Conservation (phyloP, 2,329 filamentous ascomycete species). For the Sarocladium kiliense region DNA sequence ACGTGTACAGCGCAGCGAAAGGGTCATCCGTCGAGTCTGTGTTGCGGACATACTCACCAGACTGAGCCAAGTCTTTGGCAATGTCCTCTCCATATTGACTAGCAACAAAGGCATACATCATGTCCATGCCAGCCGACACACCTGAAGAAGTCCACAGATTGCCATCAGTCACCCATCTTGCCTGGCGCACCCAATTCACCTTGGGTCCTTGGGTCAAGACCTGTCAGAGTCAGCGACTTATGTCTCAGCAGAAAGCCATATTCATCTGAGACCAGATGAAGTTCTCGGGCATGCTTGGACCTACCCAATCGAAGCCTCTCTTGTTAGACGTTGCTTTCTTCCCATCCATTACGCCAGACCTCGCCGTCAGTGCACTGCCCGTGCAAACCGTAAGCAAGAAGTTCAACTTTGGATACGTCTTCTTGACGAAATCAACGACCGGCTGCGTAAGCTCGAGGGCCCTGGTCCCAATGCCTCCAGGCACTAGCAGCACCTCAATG, state of each 20-base stretch:
- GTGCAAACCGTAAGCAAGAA: slow-evolving; percentile 60
- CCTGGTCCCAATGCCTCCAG: slow-evolving; percentile 30
- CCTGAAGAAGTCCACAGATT: slow-evolving; percentile 60
- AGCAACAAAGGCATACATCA: slow-evolving; percentile 25
- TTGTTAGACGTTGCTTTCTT: slow-evolving; percentile 59
- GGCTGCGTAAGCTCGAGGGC: slow-evolving; percentile 16
- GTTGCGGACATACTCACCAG: slow-evolving; percentile 54
- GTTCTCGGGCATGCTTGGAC: neutral
- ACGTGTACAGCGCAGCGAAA: slow-evolving; percentile 34
- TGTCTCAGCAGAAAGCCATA: too few relatives aligned
- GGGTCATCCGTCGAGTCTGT: slow-evolving; percentile 45
- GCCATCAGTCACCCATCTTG: slow-evolving; percentile 56
- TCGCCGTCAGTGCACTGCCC: slow-evolving; percentile 48
- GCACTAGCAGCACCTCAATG: slow-evolving; percentile 32
- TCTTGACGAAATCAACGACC: slow-evolving; percentile 30
- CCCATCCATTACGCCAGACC: slow-evolving; percentile 51
- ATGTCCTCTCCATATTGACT: slow-evolving; percentile 41
- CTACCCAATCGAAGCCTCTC: slow-evolving; percentile 35
- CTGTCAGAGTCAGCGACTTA: slow-evolving; percentile 12
- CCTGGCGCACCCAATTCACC: slow-evolving; percentile 49
- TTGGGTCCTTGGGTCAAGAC: slow-evolving; percentile 33
- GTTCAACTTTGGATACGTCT: slow-evolving; percentile 34
- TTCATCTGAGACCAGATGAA: neutral
- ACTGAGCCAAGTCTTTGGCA: slow-evolving; percentile 36
- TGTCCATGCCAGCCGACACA: slow-evolving; percentile 40